Conservation (phyloP, 257 asterid genomes). For the Solanum rostratum region DNA sequence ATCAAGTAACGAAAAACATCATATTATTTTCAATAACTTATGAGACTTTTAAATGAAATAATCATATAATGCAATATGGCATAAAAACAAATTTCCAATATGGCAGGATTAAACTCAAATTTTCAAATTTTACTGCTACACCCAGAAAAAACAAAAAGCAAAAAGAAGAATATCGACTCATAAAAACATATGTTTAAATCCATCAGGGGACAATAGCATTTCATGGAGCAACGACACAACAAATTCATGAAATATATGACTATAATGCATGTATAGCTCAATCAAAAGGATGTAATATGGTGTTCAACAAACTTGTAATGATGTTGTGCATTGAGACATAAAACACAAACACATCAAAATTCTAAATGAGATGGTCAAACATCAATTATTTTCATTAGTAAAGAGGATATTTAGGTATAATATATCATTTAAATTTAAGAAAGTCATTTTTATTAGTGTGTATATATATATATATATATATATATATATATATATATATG, state of each 20-base stretch:
- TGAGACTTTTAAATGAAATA: background rate
- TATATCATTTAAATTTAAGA: too few species aligned
- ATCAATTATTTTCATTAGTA: background rate
- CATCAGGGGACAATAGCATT: background rate
- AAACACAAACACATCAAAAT: too few species aligned
- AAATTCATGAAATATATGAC: background rate
- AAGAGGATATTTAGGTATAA: background rate
- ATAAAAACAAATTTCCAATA: too few species aligned
- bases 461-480: too few species aligned
- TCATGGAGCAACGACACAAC: background rate
- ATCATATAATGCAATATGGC: background rate
- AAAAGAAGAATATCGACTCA: background rate
- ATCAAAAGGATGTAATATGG: background rate
- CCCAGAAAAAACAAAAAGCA: background rate
- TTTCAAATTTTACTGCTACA: background rate
- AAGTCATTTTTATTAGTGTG: too few species aligned
- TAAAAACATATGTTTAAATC: background rate
- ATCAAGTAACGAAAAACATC: too few species aligned
- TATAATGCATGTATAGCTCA: background rate
- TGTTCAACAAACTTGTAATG: background rate
- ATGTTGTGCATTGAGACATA: background rate
- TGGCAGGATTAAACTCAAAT: background rate
- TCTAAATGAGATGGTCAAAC: too few species aligned
- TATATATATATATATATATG: too few species aligned
- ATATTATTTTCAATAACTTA: background rate